Evolutionary conservation across 192 early-diverging fungal species (phyloP).

Genomic region (Gaertneriomyces sp.): DNA sequence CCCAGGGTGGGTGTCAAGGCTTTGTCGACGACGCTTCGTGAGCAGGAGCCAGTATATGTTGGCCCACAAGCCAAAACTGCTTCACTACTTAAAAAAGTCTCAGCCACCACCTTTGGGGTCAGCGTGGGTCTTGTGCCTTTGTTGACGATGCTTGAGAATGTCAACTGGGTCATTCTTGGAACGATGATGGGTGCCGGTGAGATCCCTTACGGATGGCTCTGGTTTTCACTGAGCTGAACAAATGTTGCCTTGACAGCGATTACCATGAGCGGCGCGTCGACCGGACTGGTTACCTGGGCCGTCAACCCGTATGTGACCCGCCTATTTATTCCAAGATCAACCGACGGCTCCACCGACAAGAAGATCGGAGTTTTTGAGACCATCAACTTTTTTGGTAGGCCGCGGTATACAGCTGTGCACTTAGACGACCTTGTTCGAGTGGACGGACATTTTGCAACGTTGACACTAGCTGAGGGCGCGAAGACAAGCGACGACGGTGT

Average conservation of each 20-base stretch:
- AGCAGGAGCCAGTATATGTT: slow-evolving; percentile 3
- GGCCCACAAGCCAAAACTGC: slow-evolving; percentile 23
- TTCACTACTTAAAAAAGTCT: slow-evolving; percentile 16
- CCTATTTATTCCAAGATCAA: neutral
- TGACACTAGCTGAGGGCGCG: slow-evolving; percentile 11
- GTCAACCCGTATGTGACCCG: slow-evolving; percentile 27
- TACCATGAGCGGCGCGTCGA: slow-evolving; percentile 15
- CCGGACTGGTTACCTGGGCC: slow-evolving; percentile 20
- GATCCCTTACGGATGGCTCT: neutral
- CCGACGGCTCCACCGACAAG: neutral
- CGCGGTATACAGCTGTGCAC: slow-evolving; percentile 12
- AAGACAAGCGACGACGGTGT: slow-evolving; percentile 5
- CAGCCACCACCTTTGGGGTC: slow-evolving; percentile 23
- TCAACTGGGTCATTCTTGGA: slow-evolving; percentile 20
- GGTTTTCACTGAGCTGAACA: neutral
- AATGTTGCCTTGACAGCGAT: slow-evolving; percentile 2
- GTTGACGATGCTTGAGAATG: slow-evolving; percentile 9
- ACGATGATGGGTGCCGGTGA: slow-evolving; percentile 30
- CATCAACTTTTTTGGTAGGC: slow-evolving; percentile 24
- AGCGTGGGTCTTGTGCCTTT: slow-evolving; percentile 8
- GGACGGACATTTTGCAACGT: slow-evolving; percentile 19
- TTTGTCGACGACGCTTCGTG: neutral
- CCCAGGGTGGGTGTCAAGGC: no score
- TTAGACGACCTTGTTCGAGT: slow-evolving; percentile 4
- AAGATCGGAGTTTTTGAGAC: slow-evolving; percentile 12